These are phyloP conservation scores for Whalleya microplaca DNA, from an alignment of 2,329 filamentous ascomycete genomes.

Conservation along the genomic window DNA sequence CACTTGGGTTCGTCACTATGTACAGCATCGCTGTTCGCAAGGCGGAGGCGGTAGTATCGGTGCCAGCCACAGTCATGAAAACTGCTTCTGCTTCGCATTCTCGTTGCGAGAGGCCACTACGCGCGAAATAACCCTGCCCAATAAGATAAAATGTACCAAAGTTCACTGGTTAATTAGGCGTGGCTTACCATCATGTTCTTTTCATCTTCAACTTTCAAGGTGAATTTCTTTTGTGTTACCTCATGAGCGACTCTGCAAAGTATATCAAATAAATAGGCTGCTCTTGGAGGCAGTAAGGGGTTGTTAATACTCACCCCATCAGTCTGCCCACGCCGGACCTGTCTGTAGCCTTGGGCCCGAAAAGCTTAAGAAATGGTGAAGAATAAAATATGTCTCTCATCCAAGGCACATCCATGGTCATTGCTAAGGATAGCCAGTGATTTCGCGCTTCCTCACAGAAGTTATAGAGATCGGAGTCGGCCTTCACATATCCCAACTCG, in stretches of 20 bases:
- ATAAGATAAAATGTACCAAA: too few species aligned
- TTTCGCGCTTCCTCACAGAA: conserved; percentile 24
- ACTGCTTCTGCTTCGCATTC: conserved; percentile 35
- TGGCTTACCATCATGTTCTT: conserved; percentile 30
- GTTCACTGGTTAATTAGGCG: background rate
- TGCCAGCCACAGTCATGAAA: conserved; percentile 37
- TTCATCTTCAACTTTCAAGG: conserved; percentile 2
- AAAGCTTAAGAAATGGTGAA: conserved; percentile 17
- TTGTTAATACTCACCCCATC: conserved; percentile 12
- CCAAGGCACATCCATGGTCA: conserved; percentile 30
- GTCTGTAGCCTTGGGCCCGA: conserved; percentile 32
- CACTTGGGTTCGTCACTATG: conserved; percentile 48
- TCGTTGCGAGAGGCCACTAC: conserved; percentile 31
- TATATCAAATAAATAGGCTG: background rate
- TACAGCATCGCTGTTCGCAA: conserved; percentile 52
- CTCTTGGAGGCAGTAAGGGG: background rate
- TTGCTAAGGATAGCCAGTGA: conserved; percentile 11
- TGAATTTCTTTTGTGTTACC: conserved; percentile 20
- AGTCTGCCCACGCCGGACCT: conserved; percentile 28
- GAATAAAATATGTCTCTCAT: conserved; percentile 28
- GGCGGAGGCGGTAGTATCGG: conserved; percentile 53
- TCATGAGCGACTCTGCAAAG: conserved; percentile 18
- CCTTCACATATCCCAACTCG: conserved; percentile 32
- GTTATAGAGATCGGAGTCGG: conserved; percentile 29
- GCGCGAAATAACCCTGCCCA: conserved; percentile 38